phyloP scores from a whole-genome alignment of 2,329 filamentous ascomycete genomes.

The Metarhizium humberi region DNA sequence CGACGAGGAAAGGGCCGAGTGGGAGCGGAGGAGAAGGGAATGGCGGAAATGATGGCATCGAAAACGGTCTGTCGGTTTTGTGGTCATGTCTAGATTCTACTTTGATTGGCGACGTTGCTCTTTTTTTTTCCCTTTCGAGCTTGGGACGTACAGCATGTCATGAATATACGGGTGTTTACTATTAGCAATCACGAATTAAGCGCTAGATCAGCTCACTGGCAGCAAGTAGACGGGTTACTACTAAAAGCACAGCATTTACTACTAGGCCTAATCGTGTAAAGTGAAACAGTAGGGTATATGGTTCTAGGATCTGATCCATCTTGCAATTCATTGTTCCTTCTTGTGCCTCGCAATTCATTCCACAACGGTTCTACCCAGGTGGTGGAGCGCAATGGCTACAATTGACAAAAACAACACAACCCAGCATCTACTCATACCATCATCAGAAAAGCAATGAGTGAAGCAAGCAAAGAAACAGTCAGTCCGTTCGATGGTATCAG shows the following conservation, averaged over 20 bases:
- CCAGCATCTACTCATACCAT: conserved; percentile 1
- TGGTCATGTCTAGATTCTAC: background rate
- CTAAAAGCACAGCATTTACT: conserved; percentile 3
- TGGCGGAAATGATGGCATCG: conserved; percentile 18
- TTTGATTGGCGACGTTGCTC: background rate
- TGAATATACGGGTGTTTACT: too few species aligned
- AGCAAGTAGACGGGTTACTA: background rate
- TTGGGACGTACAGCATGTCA: background rate
- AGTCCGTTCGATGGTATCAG: conserved; percentile 9
- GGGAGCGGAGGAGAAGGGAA: conserved; percentile 42
- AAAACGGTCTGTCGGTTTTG: background rate
- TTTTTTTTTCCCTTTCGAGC: background rate
- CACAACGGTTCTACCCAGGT: background rate
- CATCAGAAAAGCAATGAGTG: background rate
- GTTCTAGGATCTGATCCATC: conserved; percentile 6
- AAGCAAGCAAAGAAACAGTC: conserved; percentile 4
- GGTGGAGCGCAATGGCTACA: background rate
- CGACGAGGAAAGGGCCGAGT: conserved; percentile 54
- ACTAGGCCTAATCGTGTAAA: conserved; percentile 2
- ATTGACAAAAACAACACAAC: background rate
- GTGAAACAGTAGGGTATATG: conserved; percentile 5
- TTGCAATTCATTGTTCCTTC: background rate
- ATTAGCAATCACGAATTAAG: background rate
- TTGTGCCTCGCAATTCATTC: too few species aligned
- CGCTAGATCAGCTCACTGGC: background rate